phyloP scores from a whole-genome alignment of 1,284 basidiomycete genomes.

The Ustilago lituana region DNA sequence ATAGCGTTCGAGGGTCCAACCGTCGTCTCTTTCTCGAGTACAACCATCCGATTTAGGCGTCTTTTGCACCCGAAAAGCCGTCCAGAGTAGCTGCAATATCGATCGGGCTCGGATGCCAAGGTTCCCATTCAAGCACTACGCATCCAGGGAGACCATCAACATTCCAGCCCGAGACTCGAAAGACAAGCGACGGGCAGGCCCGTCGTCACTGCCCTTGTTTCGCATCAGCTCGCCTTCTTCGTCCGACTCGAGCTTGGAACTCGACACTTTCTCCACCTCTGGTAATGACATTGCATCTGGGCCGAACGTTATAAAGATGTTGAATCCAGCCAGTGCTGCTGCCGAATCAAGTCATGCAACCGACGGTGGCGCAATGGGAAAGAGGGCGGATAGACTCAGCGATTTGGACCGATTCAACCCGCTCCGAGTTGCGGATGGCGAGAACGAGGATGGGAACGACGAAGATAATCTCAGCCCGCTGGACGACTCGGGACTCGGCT shows the following conservation, averaged over 20 bases:
- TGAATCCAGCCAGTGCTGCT: slow-evolving; percentile 18
- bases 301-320: slow-evolving; percentile 21
- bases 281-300: slow-evolving; percentile 3
- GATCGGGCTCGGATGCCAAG: no score
- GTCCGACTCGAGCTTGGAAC: slow-evolving; percentile 25
- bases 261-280: slow-evolving; percentile 27
- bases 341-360: not conserved
- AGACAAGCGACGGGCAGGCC: slow-evolving; percentile 20
- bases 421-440: slow-evolving; percentile 4
- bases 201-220: slow-evolving; percentile 32
- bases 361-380: not conserved
- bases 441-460: slow-evolving; percentile 11
- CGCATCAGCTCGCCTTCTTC: slow-evolving; percentile 31
- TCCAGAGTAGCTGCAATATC: no score
- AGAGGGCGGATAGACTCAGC: slow-evolving; percentile 3
- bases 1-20: not conserved
- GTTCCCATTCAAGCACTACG: not conserved
- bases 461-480: slow-evolving; percentile 11
- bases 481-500: slow-evolving; percentile 31
- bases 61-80: no score
- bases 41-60: no score
- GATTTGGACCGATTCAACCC: slow-evolving; percentile 33
- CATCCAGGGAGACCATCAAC: not conserved
- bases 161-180: slow-evolving; percentile 18
- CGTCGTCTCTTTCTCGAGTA: not conserved